phyloP scores from a whole-genome alignment of 2,329 filamentous ascomycete genomes.

The Clonostachys rhizophaga region DNA sequence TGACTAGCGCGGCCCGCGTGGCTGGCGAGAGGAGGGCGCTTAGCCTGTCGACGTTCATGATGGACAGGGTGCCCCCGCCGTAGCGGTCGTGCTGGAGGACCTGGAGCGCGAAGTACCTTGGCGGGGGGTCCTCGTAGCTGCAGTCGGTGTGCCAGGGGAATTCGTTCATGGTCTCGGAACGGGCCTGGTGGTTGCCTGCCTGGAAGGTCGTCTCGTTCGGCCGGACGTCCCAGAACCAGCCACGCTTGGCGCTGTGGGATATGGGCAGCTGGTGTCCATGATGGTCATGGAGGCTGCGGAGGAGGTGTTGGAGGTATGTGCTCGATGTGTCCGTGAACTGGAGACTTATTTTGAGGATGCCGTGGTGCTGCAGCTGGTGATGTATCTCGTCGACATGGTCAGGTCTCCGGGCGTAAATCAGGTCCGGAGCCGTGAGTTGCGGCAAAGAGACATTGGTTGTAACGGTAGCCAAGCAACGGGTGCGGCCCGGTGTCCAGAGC shows the following conservation, averaged over 20 bases:
- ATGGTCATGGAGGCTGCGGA: constrained; percentile 21
- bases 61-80: constrained; percentile 33
- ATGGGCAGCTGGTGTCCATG: constrained; percentile 30
- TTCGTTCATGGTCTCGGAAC: constrained; percentile 33
- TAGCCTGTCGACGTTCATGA: constrained; percentile 23
- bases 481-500: no score
- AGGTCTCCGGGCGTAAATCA: neutral
- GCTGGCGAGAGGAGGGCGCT: constrained; percentile 13
- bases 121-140: constrained; percentile 29
- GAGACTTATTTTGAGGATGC: constrained; percentile 4
- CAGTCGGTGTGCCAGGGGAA: constrained; percentile 40
- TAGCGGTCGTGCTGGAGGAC: constrained; percentile 30
- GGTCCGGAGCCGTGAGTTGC: neutral
- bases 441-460: neutral
- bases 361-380: neutral
- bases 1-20: constrained; percentile 11
- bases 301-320: constrained; percentile 23
- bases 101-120: constrained; percentile 33
- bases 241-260: constrained; percentile 28
- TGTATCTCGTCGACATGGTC: neutral
- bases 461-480: no score
- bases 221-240: constrained; percentile 39
- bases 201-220: constrained; percentile 20
- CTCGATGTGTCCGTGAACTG: constrained; percentile 23
- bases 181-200: constrained; percentile 21